phyloP scores from a whole-genome alignment of 2,329 filamentous ascomycete genomes.

The Phoma sp. region DNA sequence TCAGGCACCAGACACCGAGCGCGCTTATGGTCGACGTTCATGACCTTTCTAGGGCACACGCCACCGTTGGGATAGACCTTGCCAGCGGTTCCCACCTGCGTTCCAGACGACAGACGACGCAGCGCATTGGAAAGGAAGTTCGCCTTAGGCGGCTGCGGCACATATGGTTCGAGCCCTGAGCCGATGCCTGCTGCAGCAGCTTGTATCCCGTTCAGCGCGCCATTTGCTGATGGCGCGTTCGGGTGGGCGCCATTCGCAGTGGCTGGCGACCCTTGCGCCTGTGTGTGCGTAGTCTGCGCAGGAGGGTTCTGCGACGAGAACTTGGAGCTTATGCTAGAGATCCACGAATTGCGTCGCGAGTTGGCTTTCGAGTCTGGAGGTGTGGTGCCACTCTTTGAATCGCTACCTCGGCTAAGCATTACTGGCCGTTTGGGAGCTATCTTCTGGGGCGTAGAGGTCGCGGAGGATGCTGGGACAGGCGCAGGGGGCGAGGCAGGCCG shows the following conservation, averaged over 20 bases:
- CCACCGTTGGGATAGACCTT: constrained; percentile 67
- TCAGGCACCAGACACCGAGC: constrained; percentile 81
- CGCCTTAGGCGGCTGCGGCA: constrained; percentile 75
- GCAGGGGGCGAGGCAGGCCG: constrained; percentile 26
- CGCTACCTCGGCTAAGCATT: constrained; percentile 50
- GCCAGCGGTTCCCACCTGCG: constrained; percentile 52
- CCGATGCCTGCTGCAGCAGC: constrained; percentile 32
- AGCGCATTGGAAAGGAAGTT: constrained; percentile 83
- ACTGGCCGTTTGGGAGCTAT: constrained; percentile 48
- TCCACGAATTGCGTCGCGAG: constrained; percentile 79
- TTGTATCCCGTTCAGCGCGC: constrained; percentile 49
- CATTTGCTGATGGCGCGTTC: constrained; percentile 58
- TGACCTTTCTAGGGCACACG: constrained; percentile 76
- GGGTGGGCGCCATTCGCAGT: constrained; percentile 52
- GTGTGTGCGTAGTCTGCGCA: constrained; percentile 40
- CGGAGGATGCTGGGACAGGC: constrained; percentile 20
- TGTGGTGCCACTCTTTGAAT: constrained; percentile 43
- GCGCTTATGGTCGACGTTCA: constrained; percentile 84
- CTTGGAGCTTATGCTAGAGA: constrained; percentile 89
- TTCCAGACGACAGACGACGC: constrained; percentile 74
- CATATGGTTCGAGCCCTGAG: constrained; percentile 63
- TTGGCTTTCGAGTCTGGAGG: constrained; percentile 35
- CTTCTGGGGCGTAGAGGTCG: constrained; percentile 34
- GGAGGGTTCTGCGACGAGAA: constrained; percentile 69
- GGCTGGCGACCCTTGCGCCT: constrained; percentile 44